These are phyloP conservation scores for Magnaporthales sp. DNA, from an alignment of 2,329 filamentous ascomycete genomes.

Conservation along the genomic window DNA sequence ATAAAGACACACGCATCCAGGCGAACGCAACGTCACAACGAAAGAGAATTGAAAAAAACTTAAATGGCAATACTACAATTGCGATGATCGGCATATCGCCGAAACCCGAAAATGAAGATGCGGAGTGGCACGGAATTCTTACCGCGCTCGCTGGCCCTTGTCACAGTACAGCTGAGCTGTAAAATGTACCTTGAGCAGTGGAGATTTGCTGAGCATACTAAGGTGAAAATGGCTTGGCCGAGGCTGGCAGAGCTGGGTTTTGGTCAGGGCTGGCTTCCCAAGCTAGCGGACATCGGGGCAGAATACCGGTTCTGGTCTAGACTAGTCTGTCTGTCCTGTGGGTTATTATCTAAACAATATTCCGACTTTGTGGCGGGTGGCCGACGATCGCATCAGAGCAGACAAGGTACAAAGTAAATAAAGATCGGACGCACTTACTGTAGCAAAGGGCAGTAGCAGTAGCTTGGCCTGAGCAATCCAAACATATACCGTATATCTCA, in stretches of 20 bases:
- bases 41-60: too few relatives aligned
- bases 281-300: not conserved
- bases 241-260: not conserved
- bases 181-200: too few relatives aligned
- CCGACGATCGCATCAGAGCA: not conserved
- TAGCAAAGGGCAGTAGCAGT: too few relatives aligned
- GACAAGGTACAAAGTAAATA: too few relatives aligned
- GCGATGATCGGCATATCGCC: too few relatives aligned
- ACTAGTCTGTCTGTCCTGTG: not conserved
- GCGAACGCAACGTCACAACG: not conserved
- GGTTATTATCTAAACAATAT: not conserved
- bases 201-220: not conserved
- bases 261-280: not conserved
- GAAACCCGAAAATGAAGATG: not conserved
- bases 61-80: too few relatives aligned
- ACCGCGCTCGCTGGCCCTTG: too few relatives aligned
- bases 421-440: too few relatives aligned
- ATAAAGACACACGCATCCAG: not conserved
- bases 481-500: not conserved
- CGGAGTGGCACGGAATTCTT: not conserved
- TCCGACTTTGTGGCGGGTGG: not conserved
- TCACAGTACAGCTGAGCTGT: too few relatives aligned
- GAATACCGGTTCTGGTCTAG: not conserved
- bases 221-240: not conserved
- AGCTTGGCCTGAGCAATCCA: too few relatives aligned